These are phyloP conservation scores for Coniochaeta sp. DNA, from an alignment of 2,329 filamentous ascomycete species.

Conservation along the genomic window DNA sequence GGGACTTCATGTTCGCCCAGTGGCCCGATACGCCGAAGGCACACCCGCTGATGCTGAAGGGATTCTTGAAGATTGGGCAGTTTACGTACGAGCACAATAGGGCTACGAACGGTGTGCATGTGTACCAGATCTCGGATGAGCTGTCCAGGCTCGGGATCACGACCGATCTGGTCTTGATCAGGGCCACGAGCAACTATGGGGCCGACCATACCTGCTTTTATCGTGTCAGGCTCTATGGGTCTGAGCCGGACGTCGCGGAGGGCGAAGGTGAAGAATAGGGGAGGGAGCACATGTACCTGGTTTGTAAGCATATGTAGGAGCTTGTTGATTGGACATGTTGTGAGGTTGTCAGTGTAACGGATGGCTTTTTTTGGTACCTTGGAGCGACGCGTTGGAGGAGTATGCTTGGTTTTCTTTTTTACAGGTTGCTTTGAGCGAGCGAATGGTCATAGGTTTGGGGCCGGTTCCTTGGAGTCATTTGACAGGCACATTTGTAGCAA, in stretches of 20 bases:
- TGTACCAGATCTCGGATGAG: slow-evolving; percentile 45
- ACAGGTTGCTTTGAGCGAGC: neutral
- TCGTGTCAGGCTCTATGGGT: slow-evolving; percentile 50
- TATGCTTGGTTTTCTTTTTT: neutral
- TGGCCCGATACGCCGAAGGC: slow-evolving; percentile 25
- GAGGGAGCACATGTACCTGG: neutral
- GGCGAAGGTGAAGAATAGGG: neutral
- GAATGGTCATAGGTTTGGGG: too few species aligned
- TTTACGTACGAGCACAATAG: slow-evolving; percentile 45
- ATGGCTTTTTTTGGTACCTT: slow-evolving; percentile 1
- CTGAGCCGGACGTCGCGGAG: neutral
- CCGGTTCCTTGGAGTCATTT: neutral
- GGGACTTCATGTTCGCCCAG: slow-evolving; percentile 33
- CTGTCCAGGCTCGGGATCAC: slow-evolving; percentile 37
- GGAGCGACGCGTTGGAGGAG: neutral
- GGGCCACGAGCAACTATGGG: slow-evolving; percentile 53
- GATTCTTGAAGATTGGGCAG: slow-evolving; percentile 50
- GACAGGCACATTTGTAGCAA: neutral
- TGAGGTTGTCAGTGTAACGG: neutral
- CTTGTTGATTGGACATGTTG: neutral
- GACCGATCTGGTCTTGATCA: slow-evolving; percentile 46
- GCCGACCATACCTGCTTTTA: slow-evolving; percentile 60
- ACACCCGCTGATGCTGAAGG: slow-evolving; percentile 21
- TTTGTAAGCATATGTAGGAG: neutral
- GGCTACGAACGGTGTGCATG: slow-evolving; percentile 36